Base-by-base conservation (phyloP, 192 early-diverging fungal species). In the Nowakowskiella sp. region DNA sequence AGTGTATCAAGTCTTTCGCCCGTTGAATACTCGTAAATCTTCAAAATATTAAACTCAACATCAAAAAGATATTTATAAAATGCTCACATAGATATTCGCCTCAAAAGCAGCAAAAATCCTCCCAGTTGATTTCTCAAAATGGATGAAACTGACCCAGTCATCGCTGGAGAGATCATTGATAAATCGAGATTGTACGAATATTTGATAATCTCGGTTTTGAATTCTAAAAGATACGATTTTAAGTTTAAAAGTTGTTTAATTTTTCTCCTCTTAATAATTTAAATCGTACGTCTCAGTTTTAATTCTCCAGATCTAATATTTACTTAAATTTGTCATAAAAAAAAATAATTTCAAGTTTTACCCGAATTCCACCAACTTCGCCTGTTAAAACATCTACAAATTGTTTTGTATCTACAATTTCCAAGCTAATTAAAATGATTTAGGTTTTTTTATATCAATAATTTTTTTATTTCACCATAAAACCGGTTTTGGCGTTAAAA, bases 71-170 rank as follows among this genome's bases (percentile, higher is more conserved):
- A 24, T 2, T 44, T 55, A 44, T 22, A 51, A 24, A 54, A 21
- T 53, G 23, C 13, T 13, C 10, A 55, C 53, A 57, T 57, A 56
- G 19, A 66, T 13, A 53, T 49, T 67, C 6, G 34, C 19, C 25
- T 71, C 71, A 54, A 50, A 60, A 4, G 49, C 34, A 19, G 57
- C 71, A 60, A 65, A 63, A 8, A 73, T 44, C 8, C 51, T 23
- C 6, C 61, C 26, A 1, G 42, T 21, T 24, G 33, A 47, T 16
- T 29, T 49, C 2, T 73, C 71, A 13, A 56, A 73, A 10, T 53
- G 34, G 3, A 73, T 42, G 51, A 55, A 47, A 16, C 39, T 44
- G 21, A 66, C 51, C 71, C 71, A 73, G 24, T 67, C 46, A 30
- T 73, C 71, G 16, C 44, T 43, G 25, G 55, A 30, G 31, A 71